Percentiles rank a stretch among this genome's conserved stretches.
Evolutionary conservation across 176 grass and related monocot species (phyloP).

Genomic region (Miscanthus lutarioriparius): DNA sequence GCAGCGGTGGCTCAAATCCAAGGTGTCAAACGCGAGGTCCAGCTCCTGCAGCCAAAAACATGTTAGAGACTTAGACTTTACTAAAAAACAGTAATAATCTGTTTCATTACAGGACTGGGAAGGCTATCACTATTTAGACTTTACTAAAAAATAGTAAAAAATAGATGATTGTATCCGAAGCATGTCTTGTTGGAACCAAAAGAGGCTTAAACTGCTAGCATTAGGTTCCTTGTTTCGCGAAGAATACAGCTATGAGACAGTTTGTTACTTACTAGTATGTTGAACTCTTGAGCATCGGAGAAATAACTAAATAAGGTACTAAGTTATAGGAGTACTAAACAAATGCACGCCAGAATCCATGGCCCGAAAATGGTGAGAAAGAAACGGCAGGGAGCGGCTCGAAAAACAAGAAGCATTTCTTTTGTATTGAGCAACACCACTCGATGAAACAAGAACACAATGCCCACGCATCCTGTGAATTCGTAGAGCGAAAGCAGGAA

Average conservation of each 20-base stretch:
- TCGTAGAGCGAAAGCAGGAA: not conserved
- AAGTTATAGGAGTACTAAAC: not conserved
- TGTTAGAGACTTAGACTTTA: too few species aligned
- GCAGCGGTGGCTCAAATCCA: too few species aligned
- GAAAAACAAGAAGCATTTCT: not conserved
- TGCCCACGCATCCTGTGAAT: not conserved
- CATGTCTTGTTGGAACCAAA: not conserved
- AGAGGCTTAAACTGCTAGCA: not conserved
- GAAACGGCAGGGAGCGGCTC: not conserved
- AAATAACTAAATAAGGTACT: not conserved
- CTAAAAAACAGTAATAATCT: too few species aligned
- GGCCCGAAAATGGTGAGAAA: not conserved
- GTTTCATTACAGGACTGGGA: too few species aligned
- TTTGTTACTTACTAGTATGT: not conserved
- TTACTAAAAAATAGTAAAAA: too few species aligned
- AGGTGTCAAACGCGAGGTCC: too few species aligned
- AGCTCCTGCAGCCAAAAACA: too few species aligned
- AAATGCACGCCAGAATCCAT: not conserved
- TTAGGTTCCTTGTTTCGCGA: not conserved
- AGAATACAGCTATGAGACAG: slow-evolving; percentile 4
- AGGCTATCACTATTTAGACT: too few species aligned
- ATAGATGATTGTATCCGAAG: not conserved
- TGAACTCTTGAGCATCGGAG: slow-evolving; percentile 1
- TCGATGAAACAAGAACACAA: not conserved
- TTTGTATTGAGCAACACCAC: not conserved